Evolutionary conservation across 352 stramenopile genomes (phyloP), one percentile per base, ranked within the genome.

Genomic region (Albugo candida): DNA sequence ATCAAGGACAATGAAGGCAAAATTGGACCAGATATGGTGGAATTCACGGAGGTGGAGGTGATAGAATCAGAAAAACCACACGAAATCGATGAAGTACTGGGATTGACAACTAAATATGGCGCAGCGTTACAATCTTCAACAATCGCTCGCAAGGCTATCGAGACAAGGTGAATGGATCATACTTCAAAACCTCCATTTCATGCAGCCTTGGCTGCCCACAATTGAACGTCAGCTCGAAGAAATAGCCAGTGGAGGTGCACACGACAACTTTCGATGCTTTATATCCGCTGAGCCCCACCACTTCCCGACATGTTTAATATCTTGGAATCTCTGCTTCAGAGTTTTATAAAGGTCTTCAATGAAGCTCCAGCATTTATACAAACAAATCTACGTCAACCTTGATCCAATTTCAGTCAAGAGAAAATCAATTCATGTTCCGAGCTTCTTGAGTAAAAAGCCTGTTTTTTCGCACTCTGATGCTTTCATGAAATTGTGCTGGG

Each of bases 401-500:
- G 92, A 89, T 81, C 81, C 1, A 96, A 94, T 45, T 97, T 97
- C 45, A 75, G 68, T 17, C 82, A 97, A 55, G 82, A 95, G 41
- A 80, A 79, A 44, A 54, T 91, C n/a, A 65, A 85, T 20, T 67
- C 67, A 5, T 91, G 80, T 53, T 89, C 78, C 18, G 92, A 96
- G 51, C 74, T 74, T 10, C 72, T 61, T 13, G 82, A 95, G 41
- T 96, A 95, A 59, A 96, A 96, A 59, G 78, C 81, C 14, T 97
- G 92, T 52, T 57, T 97, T 13, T 96, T 97, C 49, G 76, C 81
- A 18, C 66, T 97, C 1, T 97, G 89, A 59, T 97, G 87, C 85
- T 97, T 97, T 73, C 89, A 97, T 61, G 84, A 83, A 14, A 95
- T 97, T 51, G 84, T 97, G 21, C 64, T 97, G 0, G 89, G 89